Conservation (phyloP, 2,329 filamentous ascomycete genomes). For the Fusarium oxysporum region DNA sequence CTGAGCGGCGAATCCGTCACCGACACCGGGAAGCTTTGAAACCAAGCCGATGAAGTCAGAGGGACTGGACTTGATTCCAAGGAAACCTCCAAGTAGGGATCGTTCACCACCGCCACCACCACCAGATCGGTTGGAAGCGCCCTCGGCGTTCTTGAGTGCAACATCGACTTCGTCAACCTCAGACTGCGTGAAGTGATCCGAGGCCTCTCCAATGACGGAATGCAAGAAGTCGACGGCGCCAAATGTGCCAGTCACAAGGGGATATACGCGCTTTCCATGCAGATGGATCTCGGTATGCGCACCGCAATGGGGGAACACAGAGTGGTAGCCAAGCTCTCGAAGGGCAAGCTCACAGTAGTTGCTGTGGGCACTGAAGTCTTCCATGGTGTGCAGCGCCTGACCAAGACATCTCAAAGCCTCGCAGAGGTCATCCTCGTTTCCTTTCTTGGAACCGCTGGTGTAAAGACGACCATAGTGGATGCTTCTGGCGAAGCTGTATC, state of each 20-base stretch:
- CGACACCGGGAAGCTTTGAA: conserved; percentile 78
- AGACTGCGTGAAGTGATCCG: conserved; percentile 86
- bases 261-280: conserved; percentile 75
- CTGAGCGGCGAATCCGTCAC: conserved; percentile 73
- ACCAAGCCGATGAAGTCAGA: conserved; percentile 78
- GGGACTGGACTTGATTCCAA: conserved; percentile 53
- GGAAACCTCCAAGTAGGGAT: conserved; percentile 55
- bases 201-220: conserved; percentile 80
- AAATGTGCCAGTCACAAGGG: conserved; percentile 79
- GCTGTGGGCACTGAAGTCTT: conserved; percentile 84
- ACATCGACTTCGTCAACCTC: conserved; percentile 85
- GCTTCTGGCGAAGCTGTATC: conserved; percentile 77
- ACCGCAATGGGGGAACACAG: conserved; percentile 84
- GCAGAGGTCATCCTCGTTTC: conserved; percentile 81
- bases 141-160: conserved; percentile 76
- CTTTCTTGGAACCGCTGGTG: conserved; percentile 71
- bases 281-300: conserved; percentile 70
- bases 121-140: conserved; percentile 52
- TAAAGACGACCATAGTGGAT: conserved; percentile 84
- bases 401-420: conserved; percentile 82
- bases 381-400: conserved; percentile 80
- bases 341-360: conserved; percentile 86
- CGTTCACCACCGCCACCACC: conserved; percentile 47
- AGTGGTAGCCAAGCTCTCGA: conserved; percentile 81
- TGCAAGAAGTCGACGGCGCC: conserved; percentile 88